Evolutionary conservation across 768 basidiomycete genomes (phyloP), one percentile per base, ranked within the genome.

Genomic region (Pulveroboletus ravenelii): DNA sequence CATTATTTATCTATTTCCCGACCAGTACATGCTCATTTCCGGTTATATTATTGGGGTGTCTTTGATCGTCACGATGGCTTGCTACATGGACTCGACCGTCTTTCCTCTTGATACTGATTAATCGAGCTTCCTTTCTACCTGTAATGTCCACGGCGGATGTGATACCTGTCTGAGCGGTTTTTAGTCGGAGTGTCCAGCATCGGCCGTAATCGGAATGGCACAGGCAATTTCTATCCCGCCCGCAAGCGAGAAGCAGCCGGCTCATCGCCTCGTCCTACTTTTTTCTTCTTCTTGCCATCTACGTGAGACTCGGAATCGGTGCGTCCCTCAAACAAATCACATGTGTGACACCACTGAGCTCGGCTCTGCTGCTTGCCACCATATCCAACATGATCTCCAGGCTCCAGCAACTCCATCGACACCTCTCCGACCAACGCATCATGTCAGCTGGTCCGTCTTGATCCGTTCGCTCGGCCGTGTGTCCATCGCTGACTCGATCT

Each of bases 391-490:
- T 83, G 83, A 67, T 78, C 29, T 62, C 65, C 64, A 84, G 87
- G 70, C 68, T 87, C 32, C 73, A 78, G 50, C 84, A 86, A 64
- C 57, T 88, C 41, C 64, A 74, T 47, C 71, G 72, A 50, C 86
- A 89, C 61, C 62, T 87, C 29, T 62, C 66, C 40, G 62, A 60
- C 53, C 57, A 62, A 57, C 65, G 52, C 36, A 71, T 31, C 54
- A 82, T 81, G 80, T 73, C 74, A 25, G 76, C 74, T 68, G 83
- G 84, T 84, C 64, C 49, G 78, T 58, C 38, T 34, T 53, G 52
- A 55, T 65, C 47, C 48, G 49, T 41, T 39, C 7, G 2, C 29
- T 29, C 14, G 1, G 0, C 18, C 27, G 40, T 34, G 41, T 17
- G 10, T 41, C 18, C 31, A 13, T 46, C 40, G 17, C 2, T 47